These are phyloP conservation scores for Cryptococcus amylolentus DNA, from an alignment of 1,284 basidiomycete genomes.

Conservation along the genomic window DNA sequence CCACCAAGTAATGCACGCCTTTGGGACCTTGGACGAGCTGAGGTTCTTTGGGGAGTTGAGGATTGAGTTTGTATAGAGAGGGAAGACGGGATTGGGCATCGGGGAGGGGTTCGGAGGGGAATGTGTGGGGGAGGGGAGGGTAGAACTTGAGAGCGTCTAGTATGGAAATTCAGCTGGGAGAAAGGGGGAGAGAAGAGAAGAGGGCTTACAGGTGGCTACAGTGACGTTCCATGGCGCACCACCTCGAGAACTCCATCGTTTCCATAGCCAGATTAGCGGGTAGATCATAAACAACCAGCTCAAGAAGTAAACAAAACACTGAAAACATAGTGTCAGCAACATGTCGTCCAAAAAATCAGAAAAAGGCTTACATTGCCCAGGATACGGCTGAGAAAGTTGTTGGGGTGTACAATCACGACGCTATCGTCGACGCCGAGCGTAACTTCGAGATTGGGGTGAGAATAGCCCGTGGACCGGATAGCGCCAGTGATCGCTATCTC, in stretches of 20 bases:
- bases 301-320: slow-evolving; percentile 61
- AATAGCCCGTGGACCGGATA: slow-evolving; percentile 58
- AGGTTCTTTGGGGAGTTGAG: slow-evolving; percentile 30
- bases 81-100: slow-evolving; percentile 31
- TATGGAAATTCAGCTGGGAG: background rate
- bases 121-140: slow-evolving; percentile 40
- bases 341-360: background rate
- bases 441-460: slow-evolving; percentile 54
- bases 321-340: background rate
- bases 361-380: slow-evolving; percentile 54
- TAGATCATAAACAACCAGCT: slow-evolving; percentile 63
- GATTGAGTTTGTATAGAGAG: slow-evolving; percentile 36
- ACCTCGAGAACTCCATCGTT: slow-evolving; percentile 17
- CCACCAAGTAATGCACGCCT: slow-evolving; percentile 51
- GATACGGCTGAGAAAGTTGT: slow-evolving; percentile 59
- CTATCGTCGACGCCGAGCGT: slow-evolving; percentile 52
- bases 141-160: slow-evolving; percentile 38
- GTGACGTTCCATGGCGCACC: slow-evolving; percentile 34
- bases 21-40: slow-evolving; percentile 33
- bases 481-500: slow-evolving; percentile 55
- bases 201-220: slow-evolving; percentile 22
- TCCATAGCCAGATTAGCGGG: slow-evolving; percentile 68
- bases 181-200: background rate
- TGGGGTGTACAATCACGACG: slow-evolving; percentile 60
- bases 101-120: slow-evolving; percentile 27